phyloP scores from a whole-genome alignment of 2,329 filamentous ascomycete species.

The Sporothrix brunneoviolacea region DNA sequence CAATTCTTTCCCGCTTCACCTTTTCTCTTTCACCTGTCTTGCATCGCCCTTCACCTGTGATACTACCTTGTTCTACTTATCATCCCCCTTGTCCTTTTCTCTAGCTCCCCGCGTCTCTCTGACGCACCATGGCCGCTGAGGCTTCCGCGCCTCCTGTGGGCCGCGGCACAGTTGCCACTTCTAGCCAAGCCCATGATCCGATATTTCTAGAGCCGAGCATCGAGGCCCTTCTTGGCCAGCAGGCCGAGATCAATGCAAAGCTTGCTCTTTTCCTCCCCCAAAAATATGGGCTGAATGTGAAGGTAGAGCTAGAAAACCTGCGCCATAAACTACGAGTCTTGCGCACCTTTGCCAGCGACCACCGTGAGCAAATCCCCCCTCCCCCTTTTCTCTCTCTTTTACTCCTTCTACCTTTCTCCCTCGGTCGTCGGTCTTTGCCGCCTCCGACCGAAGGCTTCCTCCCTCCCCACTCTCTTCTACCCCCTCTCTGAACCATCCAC shows the following conservation, averaged over 20 bases:
- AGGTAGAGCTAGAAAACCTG: constrained; percentile 47
- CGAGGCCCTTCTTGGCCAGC: constrained; percentile 43
- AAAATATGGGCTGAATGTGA: constrained; percentile 41
- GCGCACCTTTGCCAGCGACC: constrained; percentile 40
- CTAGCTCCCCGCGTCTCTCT: too few species aligned
- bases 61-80: neutral
- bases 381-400: constrained; percentile 19
- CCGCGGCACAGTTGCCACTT: constrained; percentile 21
- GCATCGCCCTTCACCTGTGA: too few species aligned
- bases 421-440: too few species aligned
- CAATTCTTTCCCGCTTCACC: too few species aligned
- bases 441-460: too few species aligned
- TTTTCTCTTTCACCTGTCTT: too few species aligned
- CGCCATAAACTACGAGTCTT: constrained; percentile 48
- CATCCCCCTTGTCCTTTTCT: too few species aligned
- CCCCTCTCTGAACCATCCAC: too few species aligned
- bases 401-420: constrained; percentile 17
- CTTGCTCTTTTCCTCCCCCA: constrained; percentile 41
- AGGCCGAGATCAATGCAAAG: constrained; percentile 46
- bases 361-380: constrained; percentile 34
- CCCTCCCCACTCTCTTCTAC: too few species aligned
- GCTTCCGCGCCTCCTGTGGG: constrained; percentile 1
- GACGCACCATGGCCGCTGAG: constrained; percentile 6
- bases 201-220: constrained; percentile 36
- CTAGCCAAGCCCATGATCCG: constrained; percentile 31